A percentile compares a stretch with the other conserved stretches of the same genome.
These are phyloP conservation scores for Lobosporangium transversale DNA, from an alignment of 192 early-diverging fungal species.

Conservation along the genomic window DNA sequence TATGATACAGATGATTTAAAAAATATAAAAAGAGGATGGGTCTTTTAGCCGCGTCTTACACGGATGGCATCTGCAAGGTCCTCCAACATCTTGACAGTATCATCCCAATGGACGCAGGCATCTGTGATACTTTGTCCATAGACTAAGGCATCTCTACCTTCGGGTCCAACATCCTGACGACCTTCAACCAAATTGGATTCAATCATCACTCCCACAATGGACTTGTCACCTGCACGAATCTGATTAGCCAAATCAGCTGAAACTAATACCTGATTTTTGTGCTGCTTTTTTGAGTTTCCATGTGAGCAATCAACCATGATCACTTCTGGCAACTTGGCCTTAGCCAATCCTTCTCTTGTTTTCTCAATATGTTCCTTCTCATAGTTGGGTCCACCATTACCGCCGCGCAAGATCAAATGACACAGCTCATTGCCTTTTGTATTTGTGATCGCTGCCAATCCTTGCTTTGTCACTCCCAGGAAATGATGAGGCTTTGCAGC, in stretches of 20 bases:
- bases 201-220: conserved; percentile 91
- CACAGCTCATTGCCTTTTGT: conserved; percentile 86
- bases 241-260: conserved; percentile 74
- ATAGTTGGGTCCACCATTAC: conserved; percentile 91
- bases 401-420: conserved; percentile 92
- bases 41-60: conserved; percentile 63
- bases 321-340: conserved; percentile 68
- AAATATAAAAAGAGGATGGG: too few relatives aligned
- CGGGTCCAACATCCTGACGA: conserved; percentile 83
- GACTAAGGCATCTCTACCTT: conserved; percentile 71
- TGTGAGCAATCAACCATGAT: conserved; percentile 98
- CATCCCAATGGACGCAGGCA: conserved; percentile 90
- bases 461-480: conserved; percentile 94
- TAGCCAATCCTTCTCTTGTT: conserved; percentile 67
- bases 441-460: conserved; percentile 88
- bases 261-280: conserved; percentile 87
- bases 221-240: conserved; percentile 72
- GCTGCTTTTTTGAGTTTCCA: conserved; percentile 91
- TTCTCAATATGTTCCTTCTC: conserved; percentile 66
- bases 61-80: conserved; percentile 83
- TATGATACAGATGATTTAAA: background rate
- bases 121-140: conserved; percentile 96
- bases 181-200: conserved; percentile 91
- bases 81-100: conserved; percentile 80
- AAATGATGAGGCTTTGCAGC: conserved; percentile 87